Evolutionary conservation across 495 filamentous ascomycete genomes (phyloP), one percentile per base, ranked within the genome.

Genomic region (Neurospora sublineolata): DNA sequence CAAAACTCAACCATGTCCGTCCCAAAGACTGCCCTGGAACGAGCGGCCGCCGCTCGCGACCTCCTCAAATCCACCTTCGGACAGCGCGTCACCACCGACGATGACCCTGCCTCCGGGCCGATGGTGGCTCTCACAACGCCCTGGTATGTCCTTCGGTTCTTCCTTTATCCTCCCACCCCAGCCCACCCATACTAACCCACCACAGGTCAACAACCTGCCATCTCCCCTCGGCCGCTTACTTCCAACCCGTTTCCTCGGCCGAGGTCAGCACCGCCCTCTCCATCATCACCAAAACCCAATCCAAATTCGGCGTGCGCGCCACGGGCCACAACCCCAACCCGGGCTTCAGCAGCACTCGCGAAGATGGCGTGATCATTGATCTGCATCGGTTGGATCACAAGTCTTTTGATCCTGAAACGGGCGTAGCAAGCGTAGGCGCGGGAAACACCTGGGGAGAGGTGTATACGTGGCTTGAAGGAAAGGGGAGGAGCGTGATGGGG

Each of bases 401-500:
- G 14, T 33, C 52, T 1, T 64, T 64, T 36, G 52, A 64, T 0
- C 12, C 27, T 0, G 27, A 64, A 1, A 64, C 52, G 6, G 52
- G 52, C 0, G 10, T 64, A 30, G 52, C 52, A 3, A 64, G 30
- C 14, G 7, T 64, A 0, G 52, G 52, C 2, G 52, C 52, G 2
- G 52, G 52, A 9, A 64, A 33, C 5, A 64, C 52, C 0, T 64
- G 52, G 52, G 52, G 52, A 3, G 52, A 64, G 40, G 86, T 89
- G 7, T 91, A 89, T 75, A 52, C 69, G 1, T 77, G 76, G 42
- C 80, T 90, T 0, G 80, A 80, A 4, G 70, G 79, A 4, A 73
- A 83, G 36, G 81, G 82, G 3, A 73, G 84, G 4, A 79, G 82
- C 0, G 76, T 88, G 0, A 73, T 77, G n/a, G 89, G 89, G 3